Percentiles rank a stretch among this genome's conserved stretches.
Evolutionary conservation across 345 rosid species (phyloP).

Genomic region (sweet orange (Citrus sinensis)): DNA sequence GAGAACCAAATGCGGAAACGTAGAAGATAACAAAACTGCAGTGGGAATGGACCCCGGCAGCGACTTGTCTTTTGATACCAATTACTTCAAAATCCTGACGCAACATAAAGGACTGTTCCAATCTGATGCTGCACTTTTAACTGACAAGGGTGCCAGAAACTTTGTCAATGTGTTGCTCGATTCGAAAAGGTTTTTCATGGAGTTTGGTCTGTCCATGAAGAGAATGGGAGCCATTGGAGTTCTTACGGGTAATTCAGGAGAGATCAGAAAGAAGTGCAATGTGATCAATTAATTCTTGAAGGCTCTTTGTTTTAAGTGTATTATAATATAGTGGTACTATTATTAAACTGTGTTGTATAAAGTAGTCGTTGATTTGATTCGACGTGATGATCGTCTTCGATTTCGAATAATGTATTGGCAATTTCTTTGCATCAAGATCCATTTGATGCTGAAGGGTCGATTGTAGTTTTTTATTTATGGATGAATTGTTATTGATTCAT

Average conservation of each 20-base stretch:
- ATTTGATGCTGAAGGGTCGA: background rate
- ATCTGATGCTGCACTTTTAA: constrained; percentile 32
- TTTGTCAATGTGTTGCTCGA: background rate
- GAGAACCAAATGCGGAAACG: constrained; percentile 20
- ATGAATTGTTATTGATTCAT: background rate
- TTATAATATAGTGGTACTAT: background rate
- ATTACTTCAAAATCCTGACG: constrained; percentile 25
- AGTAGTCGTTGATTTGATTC: background rate
- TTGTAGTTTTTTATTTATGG: background rate
- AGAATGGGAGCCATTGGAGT: constrained; percentile 29
- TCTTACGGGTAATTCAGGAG: constrained; percentile 32
- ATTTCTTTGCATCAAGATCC: background rate
- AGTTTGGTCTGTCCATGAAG: constrained; percentile 32
- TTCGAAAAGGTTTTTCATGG: constrained; percentile 11
- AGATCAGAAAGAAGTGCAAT: constrained; percentile 32
- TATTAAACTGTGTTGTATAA: background rate
- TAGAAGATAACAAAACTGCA: constrained; percentile 3
- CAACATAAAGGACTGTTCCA: constrained; percentile 25
- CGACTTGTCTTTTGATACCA: constrained; percentile 19
- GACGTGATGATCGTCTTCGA: background rate
- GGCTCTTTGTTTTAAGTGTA: background rate
- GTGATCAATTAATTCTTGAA: constrained; percentile 13
- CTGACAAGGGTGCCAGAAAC: constrained; percentile 9
- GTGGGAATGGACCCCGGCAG: constrained; percentile 21
- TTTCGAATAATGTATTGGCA: background rate